Base-by-base conservation (phyloP, 2,329 filamentous ascomycete genomes). In the Epichloe hybrida region DNA sequence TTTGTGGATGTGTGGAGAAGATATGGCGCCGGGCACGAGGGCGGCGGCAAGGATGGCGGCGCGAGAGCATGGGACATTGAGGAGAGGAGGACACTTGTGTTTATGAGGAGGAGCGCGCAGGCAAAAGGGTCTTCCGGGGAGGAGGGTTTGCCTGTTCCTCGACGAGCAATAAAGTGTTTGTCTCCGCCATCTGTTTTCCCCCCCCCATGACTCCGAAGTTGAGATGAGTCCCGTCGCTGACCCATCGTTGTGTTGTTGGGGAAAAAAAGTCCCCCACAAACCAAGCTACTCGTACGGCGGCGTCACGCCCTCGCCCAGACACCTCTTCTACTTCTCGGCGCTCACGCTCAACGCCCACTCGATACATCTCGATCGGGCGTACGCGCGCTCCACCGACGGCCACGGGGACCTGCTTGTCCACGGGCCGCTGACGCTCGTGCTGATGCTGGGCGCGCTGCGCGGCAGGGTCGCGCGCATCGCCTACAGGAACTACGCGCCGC, bases 341-440 rank as follows among this genome's bases (percentile, higher is more conserved):
- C 77, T 98, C 36, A 91, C 86, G 2, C 90, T 88, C 72, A 98
- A 98, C 66, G 88, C 88, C 1, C 93, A 98, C 67, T 74, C 77
- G 15, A 96, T 98, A 58, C 93, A 98, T 68, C 74, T 95, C 21
- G 86, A 96, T 64, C 76, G 75, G 1, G 62, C 74, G 42, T 94
- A 88, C 67, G 82, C 81, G 48, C 75, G 76, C 39, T 70, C 77
- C 12, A 71, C 82, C 11, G 93, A 97, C 65, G 86, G 86, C 11
- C 83, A 94, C 63, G 75, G 75, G 5, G 78, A 82, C 53, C 72
- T 88, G 27, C 75, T 97, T 15, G 86, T 97, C 50, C 93, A 97
- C 61, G 93, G 93, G 0, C 91, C 93, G 1, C 71, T 98, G 50
- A 81, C 80, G 1, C 74, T 94, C 40, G 83, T 84, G 0, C 71